A percentile compares a stretch with the other conserved stretches of the same genome.
phyloP scores from a whole-genome alignment of 768 basidiomycete species.

The Lentinula sp. region DNA sequence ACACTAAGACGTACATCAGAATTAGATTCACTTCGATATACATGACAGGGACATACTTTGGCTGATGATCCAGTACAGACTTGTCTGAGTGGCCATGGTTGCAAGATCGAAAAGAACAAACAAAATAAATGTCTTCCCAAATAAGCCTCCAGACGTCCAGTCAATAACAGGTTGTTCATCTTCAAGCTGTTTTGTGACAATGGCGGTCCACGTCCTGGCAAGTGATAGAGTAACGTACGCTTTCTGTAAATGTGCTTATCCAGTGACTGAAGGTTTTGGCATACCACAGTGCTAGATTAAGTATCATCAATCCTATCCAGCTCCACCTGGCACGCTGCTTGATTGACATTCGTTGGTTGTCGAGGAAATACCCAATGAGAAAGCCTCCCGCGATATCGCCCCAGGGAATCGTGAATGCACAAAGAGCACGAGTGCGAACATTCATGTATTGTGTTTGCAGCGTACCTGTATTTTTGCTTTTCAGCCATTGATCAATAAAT shows the following conservation, averaged over 20 bases:
- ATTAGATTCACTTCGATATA: not conserved
- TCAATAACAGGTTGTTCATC: constrained; percentile 23
- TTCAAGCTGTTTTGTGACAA: constrained; percentile 24
- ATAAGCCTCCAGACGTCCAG: constrained; percentile 23
- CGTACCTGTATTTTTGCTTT: constrained; percentile 10
- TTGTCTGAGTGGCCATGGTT: constrained; percentile 27
- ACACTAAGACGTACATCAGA: constrained; percentile 15
- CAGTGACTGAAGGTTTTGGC: not conserved
- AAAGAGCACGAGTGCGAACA: constrained; percentile 23
- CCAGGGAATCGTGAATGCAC: constrained; percentile 22
- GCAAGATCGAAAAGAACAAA: constrained; percentile 25
- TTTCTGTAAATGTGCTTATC: no score
- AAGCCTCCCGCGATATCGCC: constrained; percentile 23
- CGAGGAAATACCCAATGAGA: constrained; percentile 25
- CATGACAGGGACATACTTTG: constrained; percentile 14
- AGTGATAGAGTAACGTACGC: not conserved
- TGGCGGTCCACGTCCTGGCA: constrained; percentile 23
- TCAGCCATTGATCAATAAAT: no score
- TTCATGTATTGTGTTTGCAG: constrained; percentile 26
- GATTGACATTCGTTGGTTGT: constrained; percentile 19
- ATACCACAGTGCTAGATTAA: constrained; percentile 23
- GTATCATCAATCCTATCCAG: constrained; percentile 21
- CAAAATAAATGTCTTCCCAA: constrained; percentile 22
- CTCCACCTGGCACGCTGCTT: constrained; percentile 25
- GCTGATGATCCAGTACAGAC: constrained; percentile 24